These are phyloP conservation scores for Dendrostoma leiphaemia DNA, from an alignment of 2,329 filamentous ascomycete genomes.

Conservation along the genomic window DNA sequence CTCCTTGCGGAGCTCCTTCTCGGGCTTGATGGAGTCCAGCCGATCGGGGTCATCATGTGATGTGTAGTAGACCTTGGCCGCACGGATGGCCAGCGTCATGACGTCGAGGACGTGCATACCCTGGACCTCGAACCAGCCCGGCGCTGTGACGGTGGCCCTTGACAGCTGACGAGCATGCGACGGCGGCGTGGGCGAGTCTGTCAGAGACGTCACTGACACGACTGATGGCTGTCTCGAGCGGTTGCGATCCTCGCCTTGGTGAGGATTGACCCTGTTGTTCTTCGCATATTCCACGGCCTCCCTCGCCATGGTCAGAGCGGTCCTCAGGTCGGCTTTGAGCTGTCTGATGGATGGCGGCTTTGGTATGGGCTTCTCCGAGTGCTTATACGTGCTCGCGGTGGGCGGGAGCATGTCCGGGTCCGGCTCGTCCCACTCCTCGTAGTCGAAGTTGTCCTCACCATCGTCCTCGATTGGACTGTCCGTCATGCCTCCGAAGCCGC, in stretches of 20 bases:
- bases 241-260: conserved; percentile 25
- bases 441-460: conserved; percentile 44
- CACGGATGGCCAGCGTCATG: conserved; percentile 90
- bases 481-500: conserved; percentile 33
- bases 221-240: conserved; percentile 25
- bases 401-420: conserved; percentile 86
- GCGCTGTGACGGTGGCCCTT: conserved; percentile 36
- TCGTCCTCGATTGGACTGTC: conserved; percentile 41
- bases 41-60: conserved; percentile 84
- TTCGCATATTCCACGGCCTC: conserved; percentile 64
- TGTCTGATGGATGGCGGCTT: conserved; percentile 81
- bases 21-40: conserved; percentile 81
- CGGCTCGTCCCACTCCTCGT: conserved; percentile 60
- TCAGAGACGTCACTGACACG: conserved; percentile 15
- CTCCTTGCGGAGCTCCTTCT: conserved; percentile 81
- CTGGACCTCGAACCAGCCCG: conserved; percentile 81
- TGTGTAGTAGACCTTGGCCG: conserved; percentile 95
- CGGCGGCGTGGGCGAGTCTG: conserved; percentile 18
- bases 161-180: conserved; percentile 18
- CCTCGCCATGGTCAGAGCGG: conserved; percentile 66
- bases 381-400: conserved; percentile 92
- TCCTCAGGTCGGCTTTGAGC: conserved; percentile 66
- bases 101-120: conserved; percentile 91
- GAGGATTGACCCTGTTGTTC: conserved; percentile 17
- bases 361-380: conserved; percentile 75